Percentiles rank a stretch among this genome's conserved stretches.
Evolutionary conservation across 2,329 filamentous ascomycete species (phyloP).

Genomic region (Fusarium sp.): DNA sequence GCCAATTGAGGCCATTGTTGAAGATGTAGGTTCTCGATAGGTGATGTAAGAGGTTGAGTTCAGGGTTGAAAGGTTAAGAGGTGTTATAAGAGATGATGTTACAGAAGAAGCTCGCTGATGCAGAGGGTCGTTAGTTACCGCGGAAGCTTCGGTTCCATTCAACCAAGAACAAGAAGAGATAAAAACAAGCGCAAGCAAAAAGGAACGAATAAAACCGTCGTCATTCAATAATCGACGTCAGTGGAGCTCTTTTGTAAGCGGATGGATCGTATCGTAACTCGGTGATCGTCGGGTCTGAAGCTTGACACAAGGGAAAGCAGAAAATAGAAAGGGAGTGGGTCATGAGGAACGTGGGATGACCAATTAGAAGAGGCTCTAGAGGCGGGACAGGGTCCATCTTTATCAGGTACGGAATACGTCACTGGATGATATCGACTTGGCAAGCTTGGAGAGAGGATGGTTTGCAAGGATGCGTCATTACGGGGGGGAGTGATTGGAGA

Average conservation of each 20-base stretch:
- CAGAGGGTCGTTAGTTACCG: not conserved
- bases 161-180: not conserved
- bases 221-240: conserved; percentile 22
- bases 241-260: conserved; percentile 32
- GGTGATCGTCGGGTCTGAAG: conserved; percentile 20
- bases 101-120: conserved; percentile 35
- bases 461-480: conserved; percentile 30
- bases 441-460: conserved; percentile 4
- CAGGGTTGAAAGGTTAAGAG: not conserved
- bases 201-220: not conserved
- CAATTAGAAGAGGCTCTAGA: conserved; percentile 19
- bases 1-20: conserved; percentile 40
- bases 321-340: conserved; percentile 32
- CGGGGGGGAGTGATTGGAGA: not conserved
- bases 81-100: not conserved
- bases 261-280: conserved; percentile 8
- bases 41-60: not conserved
- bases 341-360: conserved; percentile 20
- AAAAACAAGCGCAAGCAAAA: not conserved
- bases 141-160: conserved; percentile 15
- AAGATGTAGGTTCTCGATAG: not conserved
- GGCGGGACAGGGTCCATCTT: conserved; percentile 33
- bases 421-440: conserved; percentile 36
- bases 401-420: conserved; percentile 40
- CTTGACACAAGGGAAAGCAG: conserved; percentile 7